Percentiles rank a stretch among this genome's conserved stretches.
These are phyloP conservation scores for Beauveria sp. DNA, from an alignment of 2,329 filamentous ascomycete genomes.

Conservation along the genomic window DNA sequence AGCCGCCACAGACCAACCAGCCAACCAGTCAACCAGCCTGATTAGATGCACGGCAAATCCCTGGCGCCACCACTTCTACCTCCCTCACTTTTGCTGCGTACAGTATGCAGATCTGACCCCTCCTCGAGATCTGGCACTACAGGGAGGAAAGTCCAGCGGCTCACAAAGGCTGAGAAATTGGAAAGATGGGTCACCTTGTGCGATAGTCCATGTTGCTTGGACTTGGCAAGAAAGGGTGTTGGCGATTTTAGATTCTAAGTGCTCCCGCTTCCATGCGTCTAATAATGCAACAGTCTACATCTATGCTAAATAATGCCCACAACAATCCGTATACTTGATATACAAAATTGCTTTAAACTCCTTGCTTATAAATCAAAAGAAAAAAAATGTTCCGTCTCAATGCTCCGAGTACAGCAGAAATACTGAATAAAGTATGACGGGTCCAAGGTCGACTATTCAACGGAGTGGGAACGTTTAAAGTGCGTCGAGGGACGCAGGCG, in stretches of 20 bases:
- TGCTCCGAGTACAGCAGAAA: neutral
- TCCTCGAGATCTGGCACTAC: too few species aligned
- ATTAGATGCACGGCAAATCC: neutral
- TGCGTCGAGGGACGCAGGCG: constrained; percentile 20
- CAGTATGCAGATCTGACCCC: too few species aligned
- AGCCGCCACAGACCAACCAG: neutral
- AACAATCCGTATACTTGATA: neutral
- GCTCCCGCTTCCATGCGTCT: neutral
- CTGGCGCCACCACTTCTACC: neutral
- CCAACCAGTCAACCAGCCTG: neutral
- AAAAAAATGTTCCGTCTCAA: neutral
- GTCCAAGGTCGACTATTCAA: neutral
- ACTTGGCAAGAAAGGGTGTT: neutral
- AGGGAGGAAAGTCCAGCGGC: too few species aligned
- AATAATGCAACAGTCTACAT: constrained; percentile 1
- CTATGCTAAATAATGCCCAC: neutral
- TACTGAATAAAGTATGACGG: neutral
- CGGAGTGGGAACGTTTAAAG: constrained; percentile 6
- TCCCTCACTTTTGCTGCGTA: too few species aligned
- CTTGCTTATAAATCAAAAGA: neutral
- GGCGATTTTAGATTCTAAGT: neutral
- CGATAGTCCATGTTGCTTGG: too few species aligned
- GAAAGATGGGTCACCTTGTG: too few species aligned
- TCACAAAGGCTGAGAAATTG: too few species aligned
- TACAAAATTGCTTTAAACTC: neutral